Evolutionary conservation across 306 rosid species (phyloP).

Genomic region (Carpinus viminea): DNA sequence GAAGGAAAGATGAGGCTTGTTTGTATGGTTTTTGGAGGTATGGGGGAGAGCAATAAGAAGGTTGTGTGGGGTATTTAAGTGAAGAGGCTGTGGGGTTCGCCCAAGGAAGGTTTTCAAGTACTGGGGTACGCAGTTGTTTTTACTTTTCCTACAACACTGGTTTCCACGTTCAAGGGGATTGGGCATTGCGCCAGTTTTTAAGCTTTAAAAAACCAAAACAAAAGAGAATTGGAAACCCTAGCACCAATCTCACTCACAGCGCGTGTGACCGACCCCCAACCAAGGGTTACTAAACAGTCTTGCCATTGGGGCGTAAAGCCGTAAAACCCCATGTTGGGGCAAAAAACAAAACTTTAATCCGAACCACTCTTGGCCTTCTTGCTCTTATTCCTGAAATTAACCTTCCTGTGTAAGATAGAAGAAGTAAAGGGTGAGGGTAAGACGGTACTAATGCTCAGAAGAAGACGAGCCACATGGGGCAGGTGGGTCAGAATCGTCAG

Average conservation of each 20-base stretch:
- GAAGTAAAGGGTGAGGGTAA: conserved; percentile 9
- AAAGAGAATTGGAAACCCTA: too few relatives aligned
- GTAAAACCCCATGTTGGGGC: background rate
- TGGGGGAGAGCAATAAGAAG: background rate
- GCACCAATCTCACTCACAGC: conserved; percentile 1
- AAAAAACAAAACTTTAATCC: conserved; percentile 6
- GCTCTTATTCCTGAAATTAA: background rate
- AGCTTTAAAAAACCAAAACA: background rate
- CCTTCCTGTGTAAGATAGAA: background rate
- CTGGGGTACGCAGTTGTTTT: conserved; percentile 55
- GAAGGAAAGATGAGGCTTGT: background rate
- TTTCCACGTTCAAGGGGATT: conserved; percentile 57
- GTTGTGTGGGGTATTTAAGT: conserved; percentile 24
- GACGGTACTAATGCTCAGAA: background rate
- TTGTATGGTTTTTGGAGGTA: background rate
- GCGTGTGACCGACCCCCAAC: conserved; percentile 29
- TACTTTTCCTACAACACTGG: conserved; percentile 37
- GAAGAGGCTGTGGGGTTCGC: background rate
- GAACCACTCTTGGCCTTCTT: background rate
- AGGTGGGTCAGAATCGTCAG: conserved; percentile 30
- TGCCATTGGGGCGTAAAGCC: conserved; percentile 33
- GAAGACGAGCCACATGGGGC: background rate
- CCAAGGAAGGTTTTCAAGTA: conserved; percentile 41
- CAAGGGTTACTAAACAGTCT: conserved; percentile 24
- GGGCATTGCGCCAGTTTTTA: conserved; percentile 30